A percentile compares a stretch with the other conserved stretches of the same genome.
Evolutionary conservation across 768 basidiomycete genomes (phyloP).

Genomic region (Fistulinella prunicolor): DNA sequence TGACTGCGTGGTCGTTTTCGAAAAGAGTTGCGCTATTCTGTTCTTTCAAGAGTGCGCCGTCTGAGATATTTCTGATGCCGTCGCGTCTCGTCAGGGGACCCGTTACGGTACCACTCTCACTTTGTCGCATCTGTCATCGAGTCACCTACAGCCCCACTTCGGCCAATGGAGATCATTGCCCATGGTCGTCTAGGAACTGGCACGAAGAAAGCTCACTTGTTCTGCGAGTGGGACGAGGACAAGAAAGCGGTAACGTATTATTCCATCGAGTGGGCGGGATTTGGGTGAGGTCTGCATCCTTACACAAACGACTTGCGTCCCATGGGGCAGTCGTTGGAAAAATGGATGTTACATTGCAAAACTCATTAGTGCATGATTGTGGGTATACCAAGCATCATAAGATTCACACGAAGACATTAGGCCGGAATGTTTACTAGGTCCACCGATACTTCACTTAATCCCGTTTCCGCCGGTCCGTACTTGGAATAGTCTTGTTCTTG

Average conservation of each 20-base stretch:
- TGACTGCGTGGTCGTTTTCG: background rate
- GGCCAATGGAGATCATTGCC: slow-evolving; percentile 93
- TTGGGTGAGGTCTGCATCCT: slow-evolving; percentile 45
- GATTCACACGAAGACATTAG: slow-evolving; percentile 17
- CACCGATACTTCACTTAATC: slow-evolving; percentile 34
- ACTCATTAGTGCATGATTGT: slow-evolving; percentile 6
- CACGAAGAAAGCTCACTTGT: slow-evolving; percentile 92
- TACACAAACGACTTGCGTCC: background rate
- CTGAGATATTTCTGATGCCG: slow-evolving; percentile 6
- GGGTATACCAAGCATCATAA: slow-evolving; percentile 14
- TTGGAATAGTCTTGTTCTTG: slow-evolving; percentile 22
- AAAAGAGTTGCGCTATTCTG: slow-evolving; percentile 1
- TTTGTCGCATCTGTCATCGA: slow-evolving; percentile 83
- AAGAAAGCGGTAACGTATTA: slow-evolving; percentile 66
- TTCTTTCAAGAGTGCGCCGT: background rate
- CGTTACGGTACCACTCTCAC: slow-evolving; percentile 94
- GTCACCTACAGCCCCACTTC: slow-evolving; percentile 54
- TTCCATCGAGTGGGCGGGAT: slow-evolving; percentile 89
- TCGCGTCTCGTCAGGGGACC: slow-evolving; percentile 61
- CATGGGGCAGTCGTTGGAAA: background rate
- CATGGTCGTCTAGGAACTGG: slow-evolving; percentile 95
- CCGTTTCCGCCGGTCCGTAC: slow-evolving; percentile 43
- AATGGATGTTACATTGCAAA: slow-evolving; percentile 4
- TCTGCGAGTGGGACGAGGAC: slow-evolving; percentile 85
- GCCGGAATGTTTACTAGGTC: slow-evolving; percentile 1